Percentiles rank a stretch among this genome's conserved stretches.
Evolutionary conservation across 1,284 basidiomycete species (phyloP).

Genomic region (Heterobasidion occidentale): DNA sequence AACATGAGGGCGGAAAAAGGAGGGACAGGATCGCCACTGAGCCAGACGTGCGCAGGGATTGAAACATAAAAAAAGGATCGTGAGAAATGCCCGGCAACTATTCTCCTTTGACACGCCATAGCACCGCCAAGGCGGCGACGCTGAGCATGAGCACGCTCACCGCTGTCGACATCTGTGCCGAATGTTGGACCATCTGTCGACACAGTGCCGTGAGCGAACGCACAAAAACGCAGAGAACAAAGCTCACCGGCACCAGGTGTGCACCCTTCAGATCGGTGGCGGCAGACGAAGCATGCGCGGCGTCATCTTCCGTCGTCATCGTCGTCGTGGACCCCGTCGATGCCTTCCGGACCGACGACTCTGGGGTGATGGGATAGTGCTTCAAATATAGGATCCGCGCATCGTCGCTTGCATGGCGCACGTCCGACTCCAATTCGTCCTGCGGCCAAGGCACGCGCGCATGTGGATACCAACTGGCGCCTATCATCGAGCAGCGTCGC

Average conservation of each 20-base stretch:
- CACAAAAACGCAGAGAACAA: too few relatives aligned
- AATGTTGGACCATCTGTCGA: neutral
- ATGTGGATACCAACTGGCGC: conserved; percentile 13
- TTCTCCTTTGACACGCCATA: conserved; percentile 4
- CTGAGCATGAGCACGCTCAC: conserved; percentile 2
- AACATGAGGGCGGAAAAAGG: neutral
- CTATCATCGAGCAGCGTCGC: conserved; percentile 22
- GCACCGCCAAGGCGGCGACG: conserved; percentile 4
- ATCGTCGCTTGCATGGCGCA: conserved; percentile 12
- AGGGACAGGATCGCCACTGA: neutral
- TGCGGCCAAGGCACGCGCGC: conserved; percentile 30
- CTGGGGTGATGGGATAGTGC: conserved; percentile 36
- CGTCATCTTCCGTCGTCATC: conserved; percentile 12
- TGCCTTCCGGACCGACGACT: conserved; percentile 33
- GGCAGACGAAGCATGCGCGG: conserved; percentile 2
- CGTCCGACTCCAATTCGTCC: conserved; percentile 26
- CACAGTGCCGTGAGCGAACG: neutral
- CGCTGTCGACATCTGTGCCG: neutral
- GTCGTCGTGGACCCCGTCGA: conserved; percentile 19
- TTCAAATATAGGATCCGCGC: conserved; percentile 10
- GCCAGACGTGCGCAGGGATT: neutral
- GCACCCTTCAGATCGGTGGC: neutral
- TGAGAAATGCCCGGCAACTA: neutral
- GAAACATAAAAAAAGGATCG: neutral
- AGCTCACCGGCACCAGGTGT: neutral